Percentiles rank a stretch among this genome's conserved stretches.
Evolutionary conservation across 352 stramenopile genomes (phyloP).

Genomic region (Phytophthora pistaciae): DNA sequence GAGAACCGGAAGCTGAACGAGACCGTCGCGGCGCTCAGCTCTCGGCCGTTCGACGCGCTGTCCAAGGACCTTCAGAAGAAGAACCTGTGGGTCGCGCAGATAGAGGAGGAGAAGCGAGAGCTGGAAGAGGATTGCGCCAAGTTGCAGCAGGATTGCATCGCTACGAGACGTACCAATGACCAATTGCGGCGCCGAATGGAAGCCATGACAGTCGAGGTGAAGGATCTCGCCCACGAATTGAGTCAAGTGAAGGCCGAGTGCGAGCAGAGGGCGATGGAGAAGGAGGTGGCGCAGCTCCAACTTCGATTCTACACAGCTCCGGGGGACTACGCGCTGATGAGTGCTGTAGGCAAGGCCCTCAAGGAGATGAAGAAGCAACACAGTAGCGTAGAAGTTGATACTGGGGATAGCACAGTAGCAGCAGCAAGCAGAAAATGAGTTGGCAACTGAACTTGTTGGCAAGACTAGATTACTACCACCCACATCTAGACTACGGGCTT

Average conservation of each 20-base stretch:
- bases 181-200: slow-evolving; percentile 25
- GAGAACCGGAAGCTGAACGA: slow-evolving; percentile 69
- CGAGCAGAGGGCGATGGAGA: slow-evolving; percentile 52
- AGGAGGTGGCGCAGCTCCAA: slow-evolving; percentile 61
- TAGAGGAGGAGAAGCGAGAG: slow-evolving; percentile 48
- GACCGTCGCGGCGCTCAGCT: slow-evolving; percentile 51
- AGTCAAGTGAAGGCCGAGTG: slow-evolving; percentile 21
- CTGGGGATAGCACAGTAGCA: not conserved
- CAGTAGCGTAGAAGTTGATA: not conserved
- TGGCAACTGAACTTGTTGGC: too few relatives aligned
- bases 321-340: slow-evolving; percentile 56
- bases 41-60: slow-evolving; percentile 56
- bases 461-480: too few relatives aligned
- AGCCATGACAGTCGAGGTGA: slow-evolving; percentile 33
- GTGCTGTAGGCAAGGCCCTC: slow-evolving; percentile 55
- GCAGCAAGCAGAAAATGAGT: not conserved
- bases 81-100: slow-evolving; percentile 51
- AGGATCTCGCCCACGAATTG: slow-evolving; percentile 32
- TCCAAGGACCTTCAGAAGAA: slow-evolving; percentile 56
- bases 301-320: slow-evolving; percentile 61
- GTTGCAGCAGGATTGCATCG: slow-evolving; percentile 26
- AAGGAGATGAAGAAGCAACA: slow-evolving; percentile 52
- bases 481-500: too few relatives aligned
- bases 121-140: slow-evolving; percentile 23
- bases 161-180: slow-evolving; percentile 13